A percentile compares a stretch with the other conserved stretches of the same genome.
Evolutionary conservation across 139 green algal genomes (phyloP).

Genomic region (Dunaliella primolecta): DNA sequence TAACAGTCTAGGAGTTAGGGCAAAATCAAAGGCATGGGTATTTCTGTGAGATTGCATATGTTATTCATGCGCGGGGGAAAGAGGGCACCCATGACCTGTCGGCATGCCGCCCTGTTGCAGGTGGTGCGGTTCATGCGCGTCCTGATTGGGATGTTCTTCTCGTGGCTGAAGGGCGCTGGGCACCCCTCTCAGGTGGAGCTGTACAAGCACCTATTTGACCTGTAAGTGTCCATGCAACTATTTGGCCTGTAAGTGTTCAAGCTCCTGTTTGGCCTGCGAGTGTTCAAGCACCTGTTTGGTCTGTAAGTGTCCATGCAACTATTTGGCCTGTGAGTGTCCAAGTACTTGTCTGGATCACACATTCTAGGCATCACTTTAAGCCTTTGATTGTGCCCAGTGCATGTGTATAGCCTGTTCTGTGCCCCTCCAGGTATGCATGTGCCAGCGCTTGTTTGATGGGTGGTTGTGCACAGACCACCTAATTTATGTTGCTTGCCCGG

Average conservation of each 20-base stretch:
- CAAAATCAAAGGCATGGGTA: background rate
- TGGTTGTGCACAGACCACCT: no score
- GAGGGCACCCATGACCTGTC: no score
- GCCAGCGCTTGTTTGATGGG: no score
- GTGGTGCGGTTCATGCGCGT: constrained; percentile 25
- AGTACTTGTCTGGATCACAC: constrained; percentile 10
- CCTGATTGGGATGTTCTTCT: constrained; percentile 8
- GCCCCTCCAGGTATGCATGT: no score
- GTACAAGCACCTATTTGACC: constrained; percentile 9
- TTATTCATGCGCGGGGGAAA: no score
- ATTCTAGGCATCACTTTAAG: background rate
- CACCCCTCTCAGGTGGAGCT: constrained; percentile 25
- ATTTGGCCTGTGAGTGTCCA: background rate
- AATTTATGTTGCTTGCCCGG: no score
- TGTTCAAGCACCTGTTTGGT: constrained; percentile 5
- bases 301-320: background rate
- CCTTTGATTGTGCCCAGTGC: background rate
- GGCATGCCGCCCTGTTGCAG: no score
- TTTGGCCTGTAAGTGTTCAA: background rate
- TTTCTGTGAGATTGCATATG: background rate
- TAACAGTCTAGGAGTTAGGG: no score
- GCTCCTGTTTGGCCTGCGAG: constrained; percentile 13
- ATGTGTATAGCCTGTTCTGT: no score
- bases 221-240: background rate
- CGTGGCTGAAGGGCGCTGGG: background rate